Evolutionary conservation across 2,329 filamentous ascomycete species (phyloP), one percentile per base, ranked within the genome.

Genomic region (Ilyonectria mors-panacis): DNA sequence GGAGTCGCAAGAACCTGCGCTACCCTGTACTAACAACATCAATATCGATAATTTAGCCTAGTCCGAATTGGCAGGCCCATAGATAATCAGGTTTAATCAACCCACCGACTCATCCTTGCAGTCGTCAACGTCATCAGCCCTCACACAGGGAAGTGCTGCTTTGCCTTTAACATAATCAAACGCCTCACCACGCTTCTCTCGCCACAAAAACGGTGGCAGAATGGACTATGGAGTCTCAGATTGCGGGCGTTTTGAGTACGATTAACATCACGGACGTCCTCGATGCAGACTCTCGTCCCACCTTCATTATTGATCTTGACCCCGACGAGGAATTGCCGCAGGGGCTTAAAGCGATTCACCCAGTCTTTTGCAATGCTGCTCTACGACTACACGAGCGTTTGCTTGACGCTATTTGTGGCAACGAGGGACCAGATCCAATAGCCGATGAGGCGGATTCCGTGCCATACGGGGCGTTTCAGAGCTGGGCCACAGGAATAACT

Each of bases 191-290:
- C 26, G 26, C 26, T 17, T 17, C 23, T 48, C 21, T 48, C 45
- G 45, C 21, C 21, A 28, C 13, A 28, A 5, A 17, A 21, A 4
- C 26, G 44, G 17, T 13, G 45, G 45, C 12, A 12, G 39, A 68
- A n/a, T 17, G 26, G 26, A 26, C 26, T 26, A 73, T 73, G 70
- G 60, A 69, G 54, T 56, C 66, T 23, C 60, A 67, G 15, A 42
- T 58, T 19, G 58, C 59, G 39, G 51, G 67, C 12, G 71, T 71
- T 17, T 61, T 73, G 48, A 79, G 79, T 10, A 78, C 79, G 56
- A 63, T 71, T 15, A 78, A 82, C 6, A 88, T 87, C 10, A 85
- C 91, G 54, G 78, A 81, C n/a, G 62, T 81, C 33, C 72, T 81
- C 15, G 76, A 81, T 35, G 77, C 78, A 33, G 80, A 82, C 56